Conservation (phyloP, 352 stramenopile genomes). For the Pythium insidiosum region DNA sequence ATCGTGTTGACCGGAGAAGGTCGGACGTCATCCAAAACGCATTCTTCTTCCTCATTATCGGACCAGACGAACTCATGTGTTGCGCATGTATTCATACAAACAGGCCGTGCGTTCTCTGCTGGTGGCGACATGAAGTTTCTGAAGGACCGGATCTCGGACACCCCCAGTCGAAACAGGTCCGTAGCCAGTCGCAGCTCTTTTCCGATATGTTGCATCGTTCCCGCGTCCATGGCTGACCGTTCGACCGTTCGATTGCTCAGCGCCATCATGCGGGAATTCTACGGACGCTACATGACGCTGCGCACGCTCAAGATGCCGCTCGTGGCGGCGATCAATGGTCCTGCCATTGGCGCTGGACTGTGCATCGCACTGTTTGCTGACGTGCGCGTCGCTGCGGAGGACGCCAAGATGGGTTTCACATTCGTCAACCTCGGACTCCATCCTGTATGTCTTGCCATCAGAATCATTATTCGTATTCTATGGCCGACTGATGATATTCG, state of each 20-base stretch:
- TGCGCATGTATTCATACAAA: no score
- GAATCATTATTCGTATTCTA: no score
- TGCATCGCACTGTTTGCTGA: conserved; percentile 84
- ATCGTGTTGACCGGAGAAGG: conserved; percentile 72
- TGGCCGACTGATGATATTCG: no score
- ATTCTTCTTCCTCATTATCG: no score
- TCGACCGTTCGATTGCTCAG: conserved; percentile 6
- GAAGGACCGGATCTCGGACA: conserved; percentile 40
- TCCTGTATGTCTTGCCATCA: conserved; percentile 24
- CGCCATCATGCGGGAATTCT: conserved; percentile 82
- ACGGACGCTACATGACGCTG: conserved; percentile 69
- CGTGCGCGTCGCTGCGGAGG: conserved; percentile 50
- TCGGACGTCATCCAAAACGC: no score
- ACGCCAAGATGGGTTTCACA: conserved; percentile 81
- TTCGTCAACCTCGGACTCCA: conserved; percentile 85
- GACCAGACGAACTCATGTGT: no score
- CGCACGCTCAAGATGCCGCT: conserved; percentile 72
- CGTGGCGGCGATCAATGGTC: conserved; percentile 82
- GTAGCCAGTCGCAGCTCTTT: neutral
- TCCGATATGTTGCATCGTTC: neutral
- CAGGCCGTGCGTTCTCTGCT: conserved; percentile 73
- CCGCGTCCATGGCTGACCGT: neutral
- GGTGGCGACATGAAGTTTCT: conserved; percentile 84
- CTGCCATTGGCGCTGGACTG: conserved; percentile 63
- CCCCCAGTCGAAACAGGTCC: conserved; percentile 67